Evolutionary conservation across 331 rosid species (phyloP).

Genomic region (Spiraea crenata): DNA sequence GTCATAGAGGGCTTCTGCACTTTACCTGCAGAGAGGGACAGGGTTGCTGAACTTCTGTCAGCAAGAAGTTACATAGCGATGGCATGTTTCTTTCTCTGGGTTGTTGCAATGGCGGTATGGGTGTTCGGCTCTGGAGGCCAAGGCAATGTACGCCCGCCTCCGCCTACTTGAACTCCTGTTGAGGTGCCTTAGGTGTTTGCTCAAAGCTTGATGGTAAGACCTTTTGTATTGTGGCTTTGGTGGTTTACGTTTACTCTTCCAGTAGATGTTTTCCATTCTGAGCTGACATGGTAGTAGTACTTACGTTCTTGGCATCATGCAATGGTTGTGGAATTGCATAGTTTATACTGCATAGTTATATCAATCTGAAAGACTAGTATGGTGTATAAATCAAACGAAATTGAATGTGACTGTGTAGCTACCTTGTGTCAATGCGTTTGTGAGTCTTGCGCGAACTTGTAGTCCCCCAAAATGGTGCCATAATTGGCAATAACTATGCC

Average conservation of each 20-base stretch:
- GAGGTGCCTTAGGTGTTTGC: neutral
- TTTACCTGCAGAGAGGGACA: slow-evolving; percentile 39
- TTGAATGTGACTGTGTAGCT: neutral
- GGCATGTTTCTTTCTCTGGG: slow-evolving; percentile 41
- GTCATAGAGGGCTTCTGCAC: slow-evolving; percentile 31
- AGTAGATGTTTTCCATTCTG: neutral
- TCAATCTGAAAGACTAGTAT: neutral
- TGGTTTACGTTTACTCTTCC: neutral
- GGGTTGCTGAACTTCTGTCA: slow-evolving; percentile 22
- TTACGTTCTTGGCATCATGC: neutral
- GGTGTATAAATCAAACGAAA: neutral
- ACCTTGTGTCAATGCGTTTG: neutral
- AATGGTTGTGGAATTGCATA: neutral
- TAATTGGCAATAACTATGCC: too few relatives aligned
- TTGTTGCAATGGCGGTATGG: slow-evolving; percentile 35
- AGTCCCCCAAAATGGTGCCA: neutral
- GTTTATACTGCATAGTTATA: neutral
- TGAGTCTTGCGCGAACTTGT: too few relatives aligned
- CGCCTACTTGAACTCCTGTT: slow-evolving; percentile 52
- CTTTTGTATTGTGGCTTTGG: neutral
- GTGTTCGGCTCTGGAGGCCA: slow-evolving; percentile 30
- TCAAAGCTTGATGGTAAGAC: slow-evolving; percentile 3
- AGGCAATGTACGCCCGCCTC: slow-evolving; percentile 31
- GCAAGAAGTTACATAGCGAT: slow-evolving; percentile 33
- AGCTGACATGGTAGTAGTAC: neutral